A percentile compares a stretch with the other conserved stretches of the same genome.
phyloP scores from a whole-genome alignment of 202 grass and related monocot genomes.

The Musa balbisiana region DNA sequence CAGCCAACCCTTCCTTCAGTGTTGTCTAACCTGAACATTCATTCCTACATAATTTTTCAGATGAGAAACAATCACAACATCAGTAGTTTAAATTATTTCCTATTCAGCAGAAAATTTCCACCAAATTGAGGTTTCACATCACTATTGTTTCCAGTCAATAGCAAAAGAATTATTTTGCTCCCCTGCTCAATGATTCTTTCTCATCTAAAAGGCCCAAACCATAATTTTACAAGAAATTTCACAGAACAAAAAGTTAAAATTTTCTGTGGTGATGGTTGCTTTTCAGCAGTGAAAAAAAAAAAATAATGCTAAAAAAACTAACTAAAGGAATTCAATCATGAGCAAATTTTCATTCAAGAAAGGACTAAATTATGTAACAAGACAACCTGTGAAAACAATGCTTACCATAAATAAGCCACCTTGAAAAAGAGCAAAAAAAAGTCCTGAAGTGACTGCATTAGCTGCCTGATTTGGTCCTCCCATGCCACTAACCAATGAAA shows the following conservation, averaged over 20 bases:
- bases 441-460: conserved; percentile 75
- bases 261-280: not conserved
- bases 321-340: not conserved
- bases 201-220: not conserved
- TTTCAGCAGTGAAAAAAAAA: not conserved
- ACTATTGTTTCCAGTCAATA: too few relatives aligned
- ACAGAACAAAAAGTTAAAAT: not conserved
- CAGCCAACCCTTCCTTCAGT: too few relatives aligned
- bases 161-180: not conserved
- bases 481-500: conserved; percentile 92
- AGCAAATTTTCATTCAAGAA: not conserved
- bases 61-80: too few relatives aligned
- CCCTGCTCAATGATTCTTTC: not conserved
- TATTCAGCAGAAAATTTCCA: too few relatives aligned
- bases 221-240: not conserved
- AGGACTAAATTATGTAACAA: not conserved
- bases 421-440: conserved; percentile 90
- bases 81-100: too few relatives aligned
- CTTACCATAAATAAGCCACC: conserved; percentile 90
- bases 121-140: too few relatives aligned
- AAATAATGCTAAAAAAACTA: not conserved
- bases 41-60: too few relatives aligned
- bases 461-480: conserved; percentile 70
- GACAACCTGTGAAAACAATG: not conserved
- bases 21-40: too few relatives aligned